Base-by-base conservation (phyloP, 2,329 filamentous ascomycete genomes). In the Verruconis gallopava region DNA sequence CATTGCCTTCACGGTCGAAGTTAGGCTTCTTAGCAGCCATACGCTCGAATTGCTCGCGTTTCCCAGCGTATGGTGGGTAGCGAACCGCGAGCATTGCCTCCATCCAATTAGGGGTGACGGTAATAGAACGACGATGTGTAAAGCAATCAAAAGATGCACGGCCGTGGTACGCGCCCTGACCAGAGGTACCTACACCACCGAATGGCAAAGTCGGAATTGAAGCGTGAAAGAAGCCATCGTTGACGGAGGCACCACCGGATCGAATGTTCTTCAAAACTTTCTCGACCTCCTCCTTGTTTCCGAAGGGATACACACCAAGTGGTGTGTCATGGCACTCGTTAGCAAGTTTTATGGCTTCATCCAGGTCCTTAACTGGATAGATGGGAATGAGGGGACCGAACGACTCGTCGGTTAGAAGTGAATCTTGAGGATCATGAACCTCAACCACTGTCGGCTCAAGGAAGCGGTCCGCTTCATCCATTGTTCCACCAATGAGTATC, bases 391-490 rank as follows among this genome's bases (percentile, higher is more conserved):
- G 71, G n/a, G 91, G 91, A 4, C 89, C 91, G 57, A 98, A 98
- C 34, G 79, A 85, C 65, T 98, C 91, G 48, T 93, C 76, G 18
- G 66, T 65, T 55, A 95, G 73, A 61, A 95, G 75, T 5, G 79
- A 72, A 62, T 94, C 89, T 38, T 88, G 72, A 13, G 73, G 57
- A 47, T 76, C 77, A 49, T 83, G 71, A 28, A 95, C 81, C 46
- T 85, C 71, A n/a, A 98, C 78, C n/a, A 89, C 77, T 0, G 91
- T 98, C 1, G 88, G 85, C 58, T 89, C 85, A 51, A 98, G 91
- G 62, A 82, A 95, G 38, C 82, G 77, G 21, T 85, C 73, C 25
- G 72, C 68, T 56, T 84, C 79, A 58, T 96, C 85, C 65, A 82
- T 79, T 42, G 79, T 76, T 38, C 91, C 91, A 40, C 91, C 91